Evolutionary conservation across 2,329 filamentous ascomycete genomes (phyloP).

Genomic region (Phyllosticta paracitricarpa): DNA sequence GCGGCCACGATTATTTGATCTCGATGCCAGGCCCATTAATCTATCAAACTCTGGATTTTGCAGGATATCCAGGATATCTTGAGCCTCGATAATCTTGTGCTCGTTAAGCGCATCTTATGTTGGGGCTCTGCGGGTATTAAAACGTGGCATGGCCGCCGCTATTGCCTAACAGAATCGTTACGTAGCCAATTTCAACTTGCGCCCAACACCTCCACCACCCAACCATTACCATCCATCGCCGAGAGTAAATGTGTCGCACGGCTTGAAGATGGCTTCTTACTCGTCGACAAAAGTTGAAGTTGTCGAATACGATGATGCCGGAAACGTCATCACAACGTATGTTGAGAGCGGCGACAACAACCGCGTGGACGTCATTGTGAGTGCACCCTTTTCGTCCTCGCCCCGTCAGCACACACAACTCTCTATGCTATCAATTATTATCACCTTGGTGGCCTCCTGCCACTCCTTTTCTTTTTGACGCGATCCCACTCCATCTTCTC

Average conservation of each 20-base stretch:
- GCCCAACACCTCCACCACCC: not conserved
- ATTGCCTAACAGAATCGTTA: not conserved
- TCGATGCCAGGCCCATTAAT: not conserved
- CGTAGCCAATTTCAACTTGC: not conserved
- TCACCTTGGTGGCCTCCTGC: not conserved
- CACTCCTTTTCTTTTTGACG: not conserved
- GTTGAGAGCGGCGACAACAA: conserved; percentile 27
- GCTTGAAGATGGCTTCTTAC: not conserved
- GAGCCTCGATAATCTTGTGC: not conserved
- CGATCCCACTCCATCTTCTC: conserved; percentile 6
- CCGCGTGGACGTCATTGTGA: conserved; percentile 40
- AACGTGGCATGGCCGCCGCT: not conserved
- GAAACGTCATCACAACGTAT: conserved; percentile 40
- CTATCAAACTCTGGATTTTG: not conserved
- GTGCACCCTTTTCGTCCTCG: conserved; percentile 9
- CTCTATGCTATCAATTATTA: not conserved
- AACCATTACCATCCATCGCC: not conserved
- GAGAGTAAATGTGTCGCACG: not conserved
- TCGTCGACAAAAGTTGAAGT: conserved; percentile 14
- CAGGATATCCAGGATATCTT: not conserved
- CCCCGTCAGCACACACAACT: not conserved
- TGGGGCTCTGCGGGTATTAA: not conserved
- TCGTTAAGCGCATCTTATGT: not conserved
- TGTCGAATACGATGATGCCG: conserved; percentile 41
- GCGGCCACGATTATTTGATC: not conserved